Percentiles rank a stretch among this genome's conserved stretches.
Evolutionary conservation across 768 basidiomycete genomes (phyloP).

Genomic region (Collybia sordida): DNA sequence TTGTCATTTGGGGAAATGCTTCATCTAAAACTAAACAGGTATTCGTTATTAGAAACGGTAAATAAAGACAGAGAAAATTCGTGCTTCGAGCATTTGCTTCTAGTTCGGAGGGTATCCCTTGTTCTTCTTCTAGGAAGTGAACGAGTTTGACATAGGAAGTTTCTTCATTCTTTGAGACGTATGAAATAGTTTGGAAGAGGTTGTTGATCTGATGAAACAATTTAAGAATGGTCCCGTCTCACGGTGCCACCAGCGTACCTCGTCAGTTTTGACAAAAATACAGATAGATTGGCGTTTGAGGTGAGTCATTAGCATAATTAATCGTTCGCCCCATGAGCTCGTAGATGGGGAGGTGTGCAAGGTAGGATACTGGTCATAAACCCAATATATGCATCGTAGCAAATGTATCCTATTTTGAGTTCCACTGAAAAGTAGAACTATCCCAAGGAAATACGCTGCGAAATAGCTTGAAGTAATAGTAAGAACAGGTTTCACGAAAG

Average conservation of each 20-base stretch:
- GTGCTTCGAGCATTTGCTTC: constrained; percentile 69
- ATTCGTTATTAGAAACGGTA: background rate
- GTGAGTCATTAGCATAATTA: constrained; percentile 44
- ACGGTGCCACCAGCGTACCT: constrained; percentile 38
- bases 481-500: background rate
- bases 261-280: constrained; percentile 62
- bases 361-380: constrained; percentile 56
- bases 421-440: constrained; percentile 45
- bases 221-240: background rate
- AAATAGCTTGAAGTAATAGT: constrained; percentile 47
- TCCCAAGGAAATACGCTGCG: constrained; percentile 54
- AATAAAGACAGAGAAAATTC: constrained; percentile 9
- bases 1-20: constrained; percentile 63
- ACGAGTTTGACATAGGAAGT: constrained; percentile 69
- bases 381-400: constrained; percentile 57
- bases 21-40: constrained; percentile 48
- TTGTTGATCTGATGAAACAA: constrained; percentile 52
- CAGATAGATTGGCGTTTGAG: constrained; percentile 57
- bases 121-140: constrained; percentile 57
- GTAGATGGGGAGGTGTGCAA: constrained; percentile 42
- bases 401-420: constrained; percentile 56
- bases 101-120: constrained; percentile 63
- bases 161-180: constrained; percentile 67
- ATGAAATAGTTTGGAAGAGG: constrained; percentile 63
- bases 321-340: constrained; percentile 36